Base-by-base conservation (phyloP, 176 grass and related monocot species). In the Alopecurus myosuroides region DNA sequence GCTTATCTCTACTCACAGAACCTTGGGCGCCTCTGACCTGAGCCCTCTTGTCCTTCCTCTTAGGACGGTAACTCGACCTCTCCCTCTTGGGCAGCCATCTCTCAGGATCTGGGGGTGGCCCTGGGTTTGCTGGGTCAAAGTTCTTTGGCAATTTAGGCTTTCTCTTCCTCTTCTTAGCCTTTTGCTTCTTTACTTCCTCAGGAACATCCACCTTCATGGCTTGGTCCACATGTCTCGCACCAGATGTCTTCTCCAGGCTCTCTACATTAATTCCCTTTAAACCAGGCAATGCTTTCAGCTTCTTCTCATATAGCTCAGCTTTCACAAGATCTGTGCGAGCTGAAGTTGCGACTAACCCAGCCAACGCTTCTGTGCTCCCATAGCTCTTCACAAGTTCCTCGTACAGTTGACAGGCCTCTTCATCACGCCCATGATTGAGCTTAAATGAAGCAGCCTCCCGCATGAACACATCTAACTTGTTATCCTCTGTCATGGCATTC, bases 51-150 rank as follows among this genome's bases (percentile, higher is more conserved):
- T 98, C 90, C 61, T 93, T 95, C 83, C 96, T 94, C 88, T 94
- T 98, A n/a, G 95, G 96, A 52, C 89, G 86, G 23, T 98, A 95
- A 84, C 85, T 95, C 23, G 93, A 92, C 31, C 96, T 80, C 76
- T 98, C 96, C 87, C 91, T 92, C 88, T 88, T 95, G 8, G 93
- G 93, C 42, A 95, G 74, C 96, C 93, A 98, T 86, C 96, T 95
- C 82, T 95, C 93, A 20, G 96, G 93, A 82, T 98, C 96, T 1
- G 96, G 91, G 50, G 91, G 89, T 14, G 96, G 96, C 19, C 96
- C 93, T 1, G 88, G 93, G 70, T 95, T 98, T 4, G 91, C 93
- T 64, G 91, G 89, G 77, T 98, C 91, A 25, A 92, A 98, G 51
- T 88, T 91, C 85, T 95, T 98, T 7, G 93, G 96, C 62, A 90